Evolutionary conservation across 495 filamentous ascomycete species (phyloP).

Genomic region (Thermochaetoides thermophila): DNA sequence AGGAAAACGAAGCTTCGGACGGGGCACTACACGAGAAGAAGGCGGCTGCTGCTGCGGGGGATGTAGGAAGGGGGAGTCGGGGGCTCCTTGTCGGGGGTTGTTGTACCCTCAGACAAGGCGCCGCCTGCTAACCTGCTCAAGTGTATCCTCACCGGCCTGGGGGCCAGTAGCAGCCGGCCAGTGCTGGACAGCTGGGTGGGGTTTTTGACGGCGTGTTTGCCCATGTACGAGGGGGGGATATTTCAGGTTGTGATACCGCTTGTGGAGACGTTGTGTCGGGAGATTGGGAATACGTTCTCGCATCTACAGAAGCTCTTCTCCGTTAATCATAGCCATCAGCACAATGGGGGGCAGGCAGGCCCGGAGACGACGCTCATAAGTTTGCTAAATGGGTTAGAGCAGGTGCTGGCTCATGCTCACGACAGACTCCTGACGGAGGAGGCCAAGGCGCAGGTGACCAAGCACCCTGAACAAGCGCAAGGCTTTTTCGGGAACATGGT

Average conservation of each 20-base stretch:
- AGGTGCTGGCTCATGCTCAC: slow-evolving; percentile 75
- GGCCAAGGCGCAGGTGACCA: slow-evolving; percentile 45
- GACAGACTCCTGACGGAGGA: slow-evolving; percentile 69
- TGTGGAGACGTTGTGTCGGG: slow-evolving; percentile 71
- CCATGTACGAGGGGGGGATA: slow-evolving; percentile 64
- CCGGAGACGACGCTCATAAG: slow-evolving; percentile 60
- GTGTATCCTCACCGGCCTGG: slow-evolving; percentile 70
- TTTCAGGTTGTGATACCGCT: slow-evolving; percentile 84
- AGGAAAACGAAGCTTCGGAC: too few relatives aligned
- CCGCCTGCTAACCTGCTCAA: slow-evolving; percentile 67
- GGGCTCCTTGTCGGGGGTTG: too few relatives aligned
- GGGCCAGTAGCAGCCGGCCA: slow-evolving; percentile 54
- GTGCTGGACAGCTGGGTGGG: slow-evolving; percentile 83
- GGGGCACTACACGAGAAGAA: slow-evolving; percentile 33
- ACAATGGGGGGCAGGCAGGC: slow-evolving; percentile 13
- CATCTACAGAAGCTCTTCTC: slow-evolving; percentile 44
- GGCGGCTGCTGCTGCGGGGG: too few relatives aligned
- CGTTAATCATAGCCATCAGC: slow-evolving; percentile 16
- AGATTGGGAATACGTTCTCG: slow-evolving; percentile 56
- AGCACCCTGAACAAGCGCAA: slow-evolving; percentile 71
- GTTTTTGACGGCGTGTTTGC: slow-evolving; percentile 73
- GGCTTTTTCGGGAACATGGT: slow-evolving; percentile 97
- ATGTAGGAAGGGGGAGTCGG: too few relatives aligned
- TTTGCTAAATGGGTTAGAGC: slow-evolving; percentile 77
- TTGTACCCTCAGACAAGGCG: too few relatives aligned